Conservation (phyloP, 2,329 filamentous ascomycete species). For the Geoglossum cookeanum region DNA sequence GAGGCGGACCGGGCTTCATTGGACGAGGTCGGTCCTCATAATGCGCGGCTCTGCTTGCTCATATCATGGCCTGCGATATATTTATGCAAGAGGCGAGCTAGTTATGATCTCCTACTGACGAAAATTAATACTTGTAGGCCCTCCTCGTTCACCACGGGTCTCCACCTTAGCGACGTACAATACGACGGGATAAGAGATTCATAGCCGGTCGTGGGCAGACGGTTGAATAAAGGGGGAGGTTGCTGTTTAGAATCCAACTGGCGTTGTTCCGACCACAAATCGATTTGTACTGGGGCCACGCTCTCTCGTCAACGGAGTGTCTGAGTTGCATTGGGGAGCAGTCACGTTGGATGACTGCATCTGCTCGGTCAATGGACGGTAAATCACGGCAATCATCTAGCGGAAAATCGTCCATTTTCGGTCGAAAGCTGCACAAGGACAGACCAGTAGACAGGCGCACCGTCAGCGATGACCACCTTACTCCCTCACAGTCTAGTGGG, state of each 20-base stretch:
- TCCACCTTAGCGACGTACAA: not conserved
- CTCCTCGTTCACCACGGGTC: not conserved
- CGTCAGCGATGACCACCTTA: constrained; percentile 37
- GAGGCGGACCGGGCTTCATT: not conserved
- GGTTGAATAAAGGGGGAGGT: not conserved
- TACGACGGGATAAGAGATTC: not conserved
- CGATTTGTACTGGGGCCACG: not conserved
- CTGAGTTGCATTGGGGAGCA: not conserved
- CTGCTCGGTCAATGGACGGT: constrained; percentile 37
- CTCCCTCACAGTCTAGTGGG: constrained; percentile 38
- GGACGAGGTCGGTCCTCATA: not conserved
- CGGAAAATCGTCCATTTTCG: constrained; percentile 62
- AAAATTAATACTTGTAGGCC: not conserved
- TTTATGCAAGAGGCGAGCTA: not conserved
- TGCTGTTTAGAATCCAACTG: not conserved
- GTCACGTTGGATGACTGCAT: not conserved
- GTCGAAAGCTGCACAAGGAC: constrained; percentile 57
- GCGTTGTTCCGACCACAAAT: not conserved
- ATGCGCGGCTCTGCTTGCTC: not conserved
- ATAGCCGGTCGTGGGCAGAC: not conserved
- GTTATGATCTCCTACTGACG: not conserved
- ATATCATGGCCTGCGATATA: not conserved
- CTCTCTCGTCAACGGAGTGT: not conserved
- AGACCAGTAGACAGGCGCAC: constrained; percentile 43
- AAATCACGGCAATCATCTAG: constrained; percentile 69